Percentiles rank a stretch among this genome's conserved stretches.
phyloP scores from a whole-genome alignment of 305 asterid genomes.

The Nicotiana rustica region DNA sequence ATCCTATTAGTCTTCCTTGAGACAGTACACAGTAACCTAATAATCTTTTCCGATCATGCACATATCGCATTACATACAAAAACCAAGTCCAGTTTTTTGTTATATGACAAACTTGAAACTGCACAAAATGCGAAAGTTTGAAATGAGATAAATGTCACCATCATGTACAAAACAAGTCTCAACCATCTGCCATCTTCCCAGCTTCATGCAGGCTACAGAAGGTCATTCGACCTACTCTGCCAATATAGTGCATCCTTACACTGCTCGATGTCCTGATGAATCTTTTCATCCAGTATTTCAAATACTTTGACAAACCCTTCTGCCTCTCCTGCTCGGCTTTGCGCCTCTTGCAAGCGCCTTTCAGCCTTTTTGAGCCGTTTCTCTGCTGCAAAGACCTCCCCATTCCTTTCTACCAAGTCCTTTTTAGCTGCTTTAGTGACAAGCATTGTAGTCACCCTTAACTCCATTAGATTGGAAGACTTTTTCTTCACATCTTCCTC shows the following conservation, averaged over 20 bases:
- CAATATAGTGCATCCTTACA: slow-evolving; percentile 45
- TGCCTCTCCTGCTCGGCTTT: slow-evolving; percentile 34
- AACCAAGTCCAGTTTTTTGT: background rate
- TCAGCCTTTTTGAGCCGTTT: slow-evolving; percentile 44
- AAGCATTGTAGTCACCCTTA: slow-evolving; percentile 35
- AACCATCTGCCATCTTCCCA: slow-evolving; percentile 21
- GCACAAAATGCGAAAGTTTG: slow-evolving; percentile 16
- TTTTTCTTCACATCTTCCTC: slow-evolving; percentile 40
- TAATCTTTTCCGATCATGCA: background rate
- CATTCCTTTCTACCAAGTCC: slow-evolving; percentile 45
- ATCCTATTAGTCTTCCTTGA: background rate
- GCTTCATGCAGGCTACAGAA: slow-evolving; percentile 37
- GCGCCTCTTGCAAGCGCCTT: slow-evolving; percentile 34
- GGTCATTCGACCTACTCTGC: slow-evolving; percentile 49
- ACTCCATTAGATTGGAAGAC: slow-evolving; percentile 35
- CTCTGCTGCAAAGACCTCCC: slow-evolving; percentile 48
- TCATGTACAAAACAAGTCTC: slow-evolving; percentile 26
- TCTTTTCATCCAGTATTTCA: slow-evolving; percentile 41
- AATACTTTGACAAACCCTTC: slow-evolving; percentile 43
- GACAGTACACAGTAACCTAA: background rate
- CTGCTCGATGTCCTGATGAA: slow-evolving; percentile 45
- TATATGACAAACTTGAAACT: slow-evolving; percentile 22
- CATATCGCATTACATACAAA: background rate
- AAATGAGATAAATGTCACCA: background rate
- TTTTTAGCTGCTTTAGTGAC: slow-evolving; percentile 39